phyloP scores from a whole-genome alignment of 73 alveolate species.

The Paramecium biaurelia region DNA sequence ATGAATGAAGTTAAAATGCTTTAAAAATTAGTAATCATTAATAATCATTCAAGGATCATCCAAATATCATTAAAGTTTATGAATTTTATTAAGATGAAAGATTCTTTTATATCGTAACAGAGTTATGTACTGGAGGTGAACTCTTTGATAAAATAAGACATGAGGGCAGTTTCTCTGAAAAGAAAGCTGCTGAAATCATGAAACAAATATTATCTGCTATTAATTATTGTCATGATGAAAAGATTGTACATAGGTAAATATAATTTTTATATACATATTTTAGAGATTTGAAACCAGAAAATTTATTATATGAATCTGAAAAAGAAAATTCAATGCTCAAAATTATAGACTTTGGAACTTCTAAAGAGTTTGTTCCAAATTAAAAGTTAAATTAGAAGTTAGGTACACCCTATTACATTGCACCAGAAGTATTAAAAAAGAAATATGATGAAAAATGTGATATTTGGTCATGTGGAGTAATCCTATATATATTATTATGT shows the following conservation, averaged over 20 bases:
- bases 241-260: slow-evolving; percentile 75
- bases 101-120: slow-evolving; percentile 88
- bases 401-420: slow-evolving; percentile 91
- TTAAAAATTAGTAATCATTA: background rate
- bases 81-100: slow-evolving; percentile 91
- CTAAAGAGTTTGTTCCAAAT: slow-evolving; percentile 70
- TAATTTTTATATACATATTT: background rate
- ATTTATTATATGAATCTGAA: slow-evolving; percentile 75
- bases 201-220: slow-evolving; percentile 88
- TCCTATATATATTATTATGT: slow-evolving; percentile 88
- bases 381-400: slow-evolving; percentile 67
- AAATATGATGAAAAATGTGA: slow-evolving; percentile 88
- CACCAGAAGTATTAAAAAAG: slow-evolving; percentile 86
- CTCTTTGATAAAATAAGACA: slow-evolving; percentile 84
- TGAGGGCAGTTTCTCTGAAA: slow-evolving; percentile 87
- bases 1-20: slow-evolving; percentile 27
- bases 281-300: slow-evolving; percentile 86
- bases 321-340: slow-evolving; percentile 74
- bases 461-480: slow-evolving; percentile 97
- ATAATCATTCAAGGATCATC: slow-evolving; percentile 74
- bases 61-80: slow-evolving; percentile 90
- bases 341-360: slow-evolving; percentile 95
- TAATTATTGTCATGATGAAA: slow-evolving; percentile 88
- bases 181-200: slow-evolving; percentile 88
- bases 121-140: slow-evolving; percentile 94